Percentiles rank a stretch among this genome's conserved stretches.
Conservation (phyloP, 106 monocot species). For the Chionographis japonica region DNA sequence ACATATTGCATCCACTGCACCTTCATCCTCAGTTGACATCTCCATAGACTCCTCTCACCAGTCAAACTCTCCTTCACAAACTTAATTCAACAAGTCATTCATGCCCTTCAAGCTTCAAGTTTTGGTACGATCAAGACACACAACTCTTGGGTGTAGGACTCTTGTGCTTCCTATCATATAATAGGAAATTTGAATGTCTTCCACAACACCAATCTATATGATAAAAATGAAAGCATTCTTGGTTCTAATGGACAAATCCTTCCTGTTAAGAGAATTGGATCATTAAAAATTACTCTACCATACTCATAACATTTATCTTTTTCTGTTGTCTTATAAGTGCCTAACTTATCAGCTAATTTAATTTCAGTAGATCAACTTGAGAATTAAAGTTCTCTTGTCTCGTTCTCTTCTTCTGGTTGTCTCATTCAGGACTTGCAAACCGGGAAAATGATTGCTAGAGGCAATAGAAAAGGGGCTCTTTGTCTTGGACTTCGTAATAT, state of each 20-base stretch:
- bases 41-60: no score
- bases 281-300: background rate
- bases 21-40: no score
- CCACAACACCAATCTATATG: background rate
- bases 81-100: constrained; percentile 2
- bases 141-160: background rate
- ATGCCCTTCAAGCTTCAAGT: background rate
- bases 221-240: background rate
- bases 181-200: background rate
- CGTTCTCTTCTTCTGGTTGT: constrained; percentile 14
- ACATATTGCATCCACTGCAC: no score
- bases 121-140: background rate
- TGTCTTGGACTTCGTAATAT: background rate
- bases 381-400: constrained; percentile 11
- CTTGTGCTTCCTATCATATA: constrained; percentile 10
- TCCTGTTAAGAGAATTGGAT: constrained; percentile 6
- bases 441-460: constrained; percentile 7
- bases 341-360: background rate
- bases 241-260: constrained; percentile 2
- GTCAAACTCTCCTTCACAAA: no score
- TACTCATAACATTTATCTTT: background rate
- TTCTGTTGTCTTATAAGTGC: constrained; percentile 12
- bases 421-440: constrained; percentile 9
- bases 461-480: constrained; percentile 5
- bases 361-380: background rate